Evolutionary conservation across 768 basidiomycete species (phyloP), one percentile per base, ranked within the genome.

Genomic region (Hygrophorus pudorinus): DNA sequence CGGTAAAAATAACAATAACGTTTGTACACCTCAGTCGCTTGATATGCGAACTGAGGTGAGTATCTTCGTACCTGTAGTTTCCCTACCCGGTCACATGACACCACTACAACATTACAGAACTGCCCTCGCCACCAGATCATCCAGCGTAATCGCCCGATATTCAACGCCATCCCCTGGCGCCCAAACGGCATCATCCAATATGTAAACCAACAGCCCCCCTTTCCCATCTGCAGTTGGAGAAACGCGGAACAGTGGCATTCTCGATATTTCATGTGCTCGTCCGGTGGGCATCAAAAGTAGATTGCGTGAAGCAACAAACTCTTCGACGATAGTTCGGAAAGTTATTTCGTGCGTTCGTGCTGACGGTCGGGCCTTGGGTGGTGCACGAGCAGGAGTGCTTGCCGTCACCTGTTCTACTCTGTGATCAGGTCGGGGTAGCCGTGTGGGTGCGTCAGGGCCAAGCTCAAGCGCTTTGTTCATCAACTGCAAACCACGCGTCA

Each of bases 391-490:
- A 16, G 65, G 59, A 10, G 64, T 52, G n/a, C 53, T 47, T 10
- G 62, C 51, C 3, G 60, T 51, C 4, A 65, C 55, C 32, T 64
- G 60, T 53, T 79, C 75, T n/a, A 61, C 67, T 33, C 65, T 64
- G 58, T 75, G 74, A 48, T 84, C 81, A 1, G 88, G 88, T 24
- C 79, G 81, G 35, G 68, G 70, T 24, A 91, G 65, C 50, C 72
- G 73, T 0, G 72, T 70, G 0, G 81, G 76, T 8, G 88, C 90
- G 21, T 85, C 76, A 2, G 79, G 70, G 5, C 91, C 91, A 20
- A 98, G 70, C 48, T 86, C 82, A 58, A 93, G 81, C 17, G 94
- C 94, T 51, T 83, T 79, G 58, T 96, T 87, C 91, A 99, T 96
- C 49, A 98, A 60, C 59, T 97, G 86, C 46, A 97, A 60, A 1